These are phyloP conservation scores for Aspergillus cejpii DNA, from an alignment of 2,329 filamentous ascomycete species.

Conservation along the genomic window DNA sequence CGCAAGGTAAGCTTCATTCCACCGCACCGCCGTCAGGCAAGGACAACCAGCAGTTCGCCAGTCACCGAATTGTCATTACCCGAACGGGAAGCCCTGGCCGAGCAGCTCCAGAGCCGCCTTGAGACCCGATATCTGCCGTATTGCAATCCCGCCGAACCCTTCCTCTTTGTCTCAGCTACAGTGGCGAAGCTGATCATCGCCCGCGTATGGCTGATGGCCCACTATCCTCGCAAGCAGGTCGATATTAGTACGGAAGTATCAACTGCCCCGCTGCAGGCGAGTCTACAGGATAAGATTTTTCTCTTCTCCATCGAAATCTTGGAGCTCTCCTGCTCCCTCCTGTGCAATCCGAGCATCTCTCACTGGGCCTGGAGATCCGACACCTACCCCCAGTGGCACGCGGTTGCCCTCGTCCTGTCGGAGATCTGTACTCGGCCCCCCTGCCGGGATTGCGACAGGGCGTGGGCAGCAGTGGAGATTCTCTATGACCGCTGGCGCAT, in stretches of 20 bases:
- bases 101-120: constrained; percentile 11
- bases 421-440: constrained; percentile 54
- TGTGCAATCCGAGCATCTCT: constrained; percentile 52
- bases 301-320: constrained; percentile 63
- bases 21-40: constrained; percentile 13
- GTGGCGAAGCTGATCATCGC: constrained; percentile 14
- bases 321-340: constrained; percentile 58
- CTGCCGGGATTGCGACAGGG: constrained; percentile 49
- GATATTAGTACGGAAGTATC: background rate
- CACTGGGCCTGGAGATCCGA: constrained; percentile 58
- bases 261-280: background rate
- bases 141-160: constrained; percentile 10
- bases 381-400: constrained; percentile 58
- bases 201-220: constrained; percentile 15
- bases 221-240: constrained; percentile 8
- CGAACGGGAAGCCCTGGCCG: constrained; percentile 5
- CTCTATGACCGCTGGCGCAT: constrained; percentile 22
- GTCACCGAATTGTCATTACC: background rate
- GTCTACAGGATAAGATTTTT: constrained; percentile 46
- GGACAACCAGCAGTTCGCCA: background rate
- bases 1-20: constrained; percentile 29
- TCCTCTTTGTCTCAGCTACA: constrained; percentile 7
- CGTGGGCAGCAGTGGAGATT: constrained; percentile 50
- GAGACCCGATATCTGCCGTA: constrained; percentile 15
- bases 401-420: constrained; percentile 54